A percentile compares a stretch with the other conserved stretches of the same genome.
phyloP scores from a whole-genome alignment of 2,329 filamentous ascomycete genomes.

The Zymoseptoria pseudotritici region DNA sequence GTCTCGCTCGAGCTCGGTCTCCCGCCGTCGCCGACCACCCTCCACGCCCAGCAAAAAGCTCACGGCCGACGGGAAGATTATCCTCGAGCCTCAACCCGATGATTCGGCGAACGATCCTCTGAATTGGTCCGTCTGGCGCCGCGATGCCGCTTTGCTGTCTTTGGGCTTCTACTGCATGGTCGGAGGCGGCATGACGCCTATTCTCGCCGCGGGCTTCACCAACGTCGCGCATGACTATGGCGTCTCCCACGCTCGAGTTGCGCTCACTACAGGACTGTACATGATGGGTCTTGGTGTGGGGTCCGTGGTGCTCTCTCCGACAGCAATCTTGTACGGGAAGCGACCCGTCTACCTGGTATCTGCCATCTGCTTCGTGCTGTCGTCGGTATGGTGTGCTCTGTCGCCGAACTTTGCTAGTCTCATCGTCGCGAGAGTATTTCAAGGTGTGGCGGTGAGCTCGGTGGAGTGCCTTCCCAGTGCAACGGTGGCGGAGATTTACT shows the following conservation, averaged over 20 bases:
- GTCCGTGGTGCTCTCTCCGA: constrained; percentile 76
- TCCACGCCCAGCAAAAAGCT: constrained; percentile 54
- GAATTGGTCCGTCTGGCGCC: constrained; percentile 79
- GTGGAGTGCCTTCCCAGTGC: constrained; percentile 90
- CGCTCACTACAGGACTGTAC: constrained; percentile 82
- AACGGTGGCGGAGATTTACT: constrained; percentile 94
- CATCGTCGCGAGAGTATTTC: constrained; percentile 73
- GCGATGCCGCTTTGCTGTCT: constrained; percentile 71
- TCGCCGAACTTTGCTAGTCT: constrained; percentile 75
- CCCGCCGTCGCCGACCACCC: constrained; percentile 8
- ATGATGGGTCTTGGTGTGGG: constrained; percentile 91
- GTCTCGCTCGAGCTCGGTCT: constrained; percentile 12
- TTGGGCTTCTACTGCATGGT: constrained; percentile 90
- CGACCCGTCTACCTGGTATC: constrained; percentile 79
- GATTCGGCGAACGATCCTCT: constrained; percentile 84
- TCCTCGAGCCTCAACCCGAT: constrained; percentile 85
- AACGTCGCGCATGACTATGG: constrained; percentile 62
- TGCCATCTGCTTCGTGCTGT: constrained; percentile 66
- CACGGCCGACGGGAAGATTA: constrained; percentile 73
- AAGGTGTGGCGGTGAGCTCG: constrained; percentile 79
- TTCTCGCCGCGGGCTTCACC: constrained; percentile 83
- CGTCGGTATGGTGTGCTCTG: constrained; percentile 77
- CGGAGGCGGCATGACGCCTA: constrained; percentile 84
- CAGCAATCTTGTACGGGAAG: constrained; percentile 85
- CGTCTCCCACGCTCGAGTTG: constrained; percentile 64